These are phyloP conservation scores for Fusarium cyanostomum DNA, from an alignment of 2,329 filamentous ascomycete genomes.

Conservation along the genomic window DNA sequence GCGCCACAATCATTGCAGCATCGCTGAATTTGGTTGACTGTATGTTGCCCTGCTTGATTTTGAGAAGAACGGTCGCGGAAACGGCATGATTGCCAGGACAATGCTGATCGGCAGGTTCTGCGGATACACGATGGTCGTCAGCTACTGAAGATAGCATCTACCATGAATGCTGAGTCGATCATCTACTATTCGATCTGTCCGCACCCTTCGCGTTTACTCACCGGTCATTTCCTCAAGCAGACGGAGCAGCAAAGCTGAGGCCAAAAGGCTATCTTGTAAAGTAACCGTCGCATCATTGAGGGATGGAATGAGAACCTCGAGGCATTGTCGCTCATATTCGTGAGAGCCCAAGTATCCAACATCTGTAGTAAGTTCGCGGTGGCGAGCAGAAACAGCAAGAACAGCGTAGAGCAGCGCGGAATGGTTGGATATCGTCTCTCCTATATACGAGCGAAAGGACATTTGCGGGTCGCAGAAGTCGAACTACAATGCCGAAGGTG, in stretches of 20 bases:
- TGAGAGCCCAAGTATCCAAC: not conserved
- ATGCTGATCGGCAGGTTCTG: not conserved
- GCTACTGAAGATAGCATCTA: too few relatives aligned
- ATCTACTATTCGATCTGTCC: too few relatives aligned
- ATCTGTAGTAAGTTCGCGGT: not conserved
- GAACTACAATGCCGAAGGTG: too few relatives aligned
- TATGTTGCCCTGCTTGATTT: not conserved
- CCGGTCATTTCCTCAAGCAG: conserved; percentile 7
- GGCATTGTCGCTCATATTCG: conserved; percentile 1
- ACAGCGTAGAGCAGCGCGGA: not conserved
- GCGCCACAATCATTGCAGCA: not conserved
- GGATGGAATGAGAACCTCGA: not conserved
- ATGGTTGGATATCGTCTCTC: too few relatives aligned
- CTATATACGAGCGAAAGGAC: not conserved
- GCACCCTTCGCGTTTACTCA: too few relatives aligned
- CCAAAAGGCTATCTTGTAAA: not conserved
- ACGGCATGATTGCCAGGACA: not conserved
- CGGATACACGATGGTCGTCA: too few relatives aligned
- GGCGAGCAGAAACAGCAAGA: conserved; percentile 1
- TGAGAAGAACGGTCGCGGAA: not conserved
- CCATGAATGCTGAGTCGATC: too few relatives aligned
- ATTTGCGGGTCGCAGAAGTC: not conserved
- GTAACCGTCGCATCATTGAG: not conserved
- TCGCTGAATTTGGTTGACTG: not conserved
- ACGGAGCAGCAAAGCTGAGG: not conserved